Conservation (phyloP, 768 basidiomycete species). For the Hericium erinaceus region DNA sequence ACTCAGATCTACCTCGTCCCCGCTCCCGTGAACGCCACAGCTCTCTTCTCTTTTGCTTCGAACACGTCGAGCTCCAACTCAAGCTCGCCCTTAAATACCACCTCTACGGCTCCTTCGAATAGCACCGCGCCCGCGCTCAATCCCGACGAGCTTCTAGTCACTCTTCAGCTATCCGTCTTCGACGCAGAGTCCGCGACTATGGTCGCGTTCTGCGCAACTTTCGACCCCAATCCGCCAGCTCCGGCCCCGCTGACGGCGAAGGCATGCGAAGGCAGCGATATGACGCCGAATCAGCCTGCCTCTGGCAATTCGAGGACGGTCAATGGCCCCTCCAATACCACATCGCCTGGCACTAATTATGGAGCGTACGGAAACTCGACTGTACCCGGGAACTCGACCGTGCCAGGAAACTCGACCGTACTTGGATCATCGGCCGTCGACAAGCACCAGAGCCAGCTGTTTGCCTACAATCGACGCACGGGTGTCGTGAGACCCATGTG, state of each 20-base stretch:
- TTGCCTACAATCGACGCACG: conserved; percentile 41
- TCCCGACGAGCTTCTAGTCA: conserved; percentile 25
- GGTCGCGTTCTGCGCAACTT: conserved; percentile 50
- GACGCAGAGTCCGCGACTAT: conserved; percentile 26
- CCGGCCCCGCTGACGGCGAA: conserved; percentile 43
- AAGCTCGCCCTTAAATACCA: background rate
- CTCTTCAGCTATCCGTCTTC: conserved; percentile 36
- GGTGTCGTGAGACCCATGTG: conserved; percentile 49
- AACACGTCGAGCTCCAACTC: background rate
- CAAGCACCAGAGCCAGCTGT: conserved; percentile 45
- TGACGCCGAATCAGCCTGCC: background rate
- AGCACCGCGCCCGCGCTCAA: conserved; percentile 1
- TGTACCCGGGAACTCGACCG: background rate
- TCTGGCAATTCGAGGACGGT: background rate
- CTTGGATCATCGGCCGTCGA: background rate
- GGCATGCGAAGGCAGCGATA: conserved; percentile 24
- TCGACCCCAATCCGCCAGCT: conserved; percentile 39
- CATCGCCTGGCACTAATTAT: background rate
- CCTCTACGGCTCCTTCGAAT: conserved; percentile 1
- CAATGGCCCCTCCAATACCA: background rate
- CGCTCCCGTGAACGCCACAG: background rate
- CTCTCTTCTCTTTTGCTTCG: background rate
- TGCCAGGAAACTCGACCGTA: background rate
- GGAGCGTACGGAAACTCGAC: background rate
- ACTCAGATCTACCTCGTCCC: conserved; percentile 23